Percentiles rank a stretch among this genome's conserved stretches.
phyloP scores from a whole-genome alignment of 768 basidiomycete species.

The Mycena sanguinolenta region DNA sequence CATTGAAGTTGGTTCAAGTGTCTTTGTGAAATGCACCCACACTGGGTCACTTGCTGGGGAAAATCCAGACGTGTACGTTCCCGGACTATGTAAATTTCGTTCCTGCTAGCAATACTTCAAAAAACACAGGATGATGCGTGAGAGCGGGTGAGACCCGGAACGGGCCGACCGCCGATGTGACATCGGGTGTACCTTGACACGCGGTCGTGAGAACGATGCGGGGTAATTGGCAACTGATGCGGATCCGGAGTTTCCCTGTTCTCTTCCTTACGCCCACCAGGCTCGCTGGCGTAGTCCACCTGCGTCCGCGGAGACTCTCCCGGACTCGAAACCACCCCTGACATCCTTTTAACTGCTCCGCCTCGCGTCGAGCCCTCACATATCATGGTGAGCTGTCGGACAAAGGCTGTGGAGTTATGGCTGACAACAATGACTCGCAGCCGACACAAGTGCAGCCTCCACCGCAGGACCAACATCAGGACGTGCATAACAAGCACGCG shows the following conservation, averaged over 20 bases:
- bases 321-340: not conserved
- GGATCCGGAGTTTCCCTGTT: constrained; percentile 8
- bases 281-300: constrained; percentile 21
- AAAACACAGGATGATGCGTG: not conserved
- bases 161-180: not conserved
- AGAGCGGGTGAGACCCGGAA: not conserved
- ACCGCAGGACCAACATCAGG: constrained; percentile 25
- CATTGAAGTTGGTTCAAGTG: too few relatives aligned
- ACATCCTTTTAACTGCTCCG: constrained; percentile 14
- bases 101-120: too few relatives aligned
- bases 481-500: constrained; percentile 39
- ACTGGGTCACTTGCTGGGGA: too few relatives aligned
- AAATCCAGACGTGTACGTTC: too few relatives aligned
- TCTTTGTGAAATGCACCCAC: too few relatives aligned
- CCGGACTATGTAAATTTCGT: too few relatives aligned
- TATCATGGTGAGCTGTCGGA: constrained; percentile 29
- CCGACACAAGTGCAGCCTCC: constrained; percentile 28
- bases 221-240: constrained; percentile 6
- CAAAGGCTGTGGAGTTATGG: constrained; percentile 6
- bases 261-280: constrained; percentile 16
- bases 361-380: constrained; percentile 22
- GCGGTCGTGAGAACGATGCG: not conserved
- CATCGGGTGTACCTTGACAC: too few relatives aligned
- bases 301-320: constrained; percentile 13
- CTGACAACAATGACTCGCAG: constrained; percentile 4